Conservation (phyloP, 139 green algal species). For the Chlorella sp. region DNA sequence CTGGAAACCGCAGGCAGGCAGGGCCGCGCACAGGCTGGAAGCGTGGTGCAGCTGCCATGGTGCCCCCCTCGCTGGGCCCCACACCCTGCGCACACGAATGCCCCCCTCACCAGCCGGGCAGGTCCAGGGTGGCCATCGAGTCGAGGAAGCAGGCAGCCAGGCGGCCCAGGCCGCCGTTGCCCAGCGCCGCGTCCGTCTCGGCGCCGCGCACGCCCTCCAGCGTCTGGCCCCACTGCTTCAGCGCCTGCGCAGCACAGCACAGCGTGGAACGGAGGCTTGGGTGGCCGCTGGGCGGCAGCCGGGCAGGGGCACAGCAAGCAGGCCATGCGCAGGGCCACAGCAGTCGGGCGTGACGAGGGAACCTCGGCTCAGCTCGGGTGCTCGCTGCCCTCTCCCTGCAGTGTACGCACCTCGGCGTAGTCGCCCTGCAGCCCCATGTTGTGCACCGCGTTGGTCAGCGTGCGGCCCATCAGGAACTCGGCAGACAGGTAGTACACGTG, state of each 20-base stretch:
- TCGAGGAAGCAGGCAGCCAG: conserved; percentile 99
- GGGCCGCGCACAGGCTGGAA: not conserved
- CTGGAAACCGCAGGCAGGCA: not conserved
- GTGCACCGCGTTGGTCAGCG: conserved; percentile 92
- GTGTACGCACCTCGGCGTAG: conserved; percentile 75
- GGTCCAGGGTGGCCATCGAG: conserved; percentile 95
- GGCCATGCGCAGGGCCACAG: too few species aligned
- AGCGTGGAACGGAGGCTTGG: not conserved
- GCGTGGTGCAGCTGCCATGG: not conserved
- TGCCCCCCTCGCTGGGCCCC: too few species aligned
- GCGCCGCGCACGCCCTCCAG: conserved; percentile 46
- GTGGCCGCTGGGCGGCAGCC: too few species aligned
- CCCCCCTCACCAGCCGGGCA: conserved; percentile 82
- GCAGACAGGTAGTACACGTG: conserved; percentile 96
- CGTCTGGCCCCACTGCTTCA: conserved; percentile 41
- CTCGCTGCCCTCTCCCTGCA: too few species aligned
- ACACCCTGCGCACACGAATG: not conserved
- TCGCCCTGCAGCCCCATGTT: conserved; percentile 92
- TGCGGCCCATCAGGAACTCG: conserved; percentile 97
- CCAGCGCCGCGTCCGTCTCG: conserved; percentile 92
- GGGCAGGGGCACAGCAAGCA: too few species aligned
- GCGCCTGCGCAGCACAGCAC: not conserved
- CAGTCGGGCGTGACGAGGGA: too few species aligned
- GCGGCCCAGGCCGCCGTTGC: conserved; percentile 98
- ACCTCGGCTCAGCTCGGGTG: too few species aligned